Conservation (phyloP, 768 basidiomycete genomes). For the Hortiboletus flavorubellus region DNA sequence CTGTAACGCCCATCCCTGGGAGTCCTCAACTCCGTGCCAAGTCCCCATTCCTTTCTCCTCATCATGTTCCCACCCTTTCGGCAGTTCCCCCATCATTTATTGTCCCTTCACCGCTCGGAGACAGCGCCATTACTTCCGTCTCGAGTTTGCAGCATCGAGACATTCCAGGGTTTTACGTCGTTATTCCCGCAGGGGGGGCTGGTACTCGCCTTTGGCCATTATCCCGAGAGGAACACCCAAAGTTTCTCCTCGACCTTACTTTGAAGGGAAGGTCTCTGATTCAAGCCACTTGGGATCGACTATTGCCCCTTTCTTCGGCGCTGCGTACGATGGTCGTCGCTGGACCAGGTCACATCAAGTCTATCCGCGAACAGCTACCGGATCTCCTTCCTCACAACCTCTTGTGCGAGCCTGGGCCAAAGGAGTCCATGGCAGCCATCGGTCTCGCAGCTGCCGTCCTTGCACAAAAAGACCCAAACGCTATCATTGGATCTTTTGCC, state of each 20-base stretch:
- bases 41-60: constrained; percentile 70
- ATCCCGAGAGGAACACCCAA: constrained; percentile 79
- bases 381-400: constrained; percentile 68
- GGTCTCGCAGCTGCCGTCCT: constrained; percentile 84
- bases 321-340: constrained; percentile 80
- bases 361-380: constrained; percentile 76
- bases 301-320: constrained; percentile 71
- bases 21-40: constrained; percentile 78
- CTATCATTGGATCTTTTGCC: constrained; percentile 86
- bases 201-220: constrained; percentile 89
- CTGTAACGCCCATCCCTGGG: constrained; percentile 67
- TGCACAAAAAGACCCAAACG: constrained; percentile 69
- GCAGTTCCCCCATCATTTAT: constrained; percentile 40
- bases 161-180: constrained; percentile 85
- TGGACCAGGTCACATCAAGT: constrained; percentile 69
- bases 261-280: constrained; percentile 83
- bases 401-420: constrained; percentile 85
- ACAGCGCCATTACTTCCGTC: constrained; percentile 51
- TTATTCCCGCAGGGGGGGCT: constrained; percentile 86
- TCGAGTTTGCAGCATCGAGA: constrained; percentile 50
- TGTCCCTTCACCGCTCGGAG: constrained; percentile 73
- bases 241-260: constrained; percentile 85
- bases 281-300: constrained; percentile 88
- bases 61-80: constrained; percentile 39
- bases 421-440: constrained; percentile 89